A percentile compares a stretch with the other conserved stretches of the same genome.
phyloP scores from a whole-genome alignment of 345 rosid genomes.

The Gossypium ekmanianum region DNA sequence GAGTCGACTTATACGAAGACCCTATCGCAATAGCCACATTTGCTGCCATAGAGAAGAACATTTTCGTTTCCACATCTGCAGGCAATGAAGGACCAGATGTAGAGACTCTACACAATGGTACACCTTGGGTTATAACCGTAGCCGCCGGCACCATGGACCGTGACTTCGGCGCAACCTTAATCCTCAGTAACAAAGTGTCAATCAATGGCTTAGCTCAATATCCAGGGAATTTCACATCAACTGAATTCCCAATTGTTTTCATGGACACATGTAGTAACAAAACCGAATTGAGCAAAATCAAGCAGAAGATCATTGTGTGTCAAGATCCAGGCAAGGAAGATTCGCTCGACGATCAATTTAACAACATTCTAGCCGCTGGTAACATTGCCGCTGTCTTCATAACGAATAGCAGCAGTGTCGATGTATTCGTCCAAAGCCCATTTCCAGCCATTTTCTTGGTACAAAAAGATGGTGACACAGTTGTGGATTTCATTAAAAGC shows the following conservation, averaged over 20 bases:
- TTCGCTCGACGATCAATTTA: background rate
- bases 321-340: slow-evolving; percentile 1
- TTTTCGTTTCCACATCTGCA: background rate
- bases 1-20: background rate
- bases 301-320: background rate
- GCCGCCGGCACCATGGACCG: background rate
- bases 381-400: background rate
- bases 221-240: background rate
- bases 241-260: background rate
- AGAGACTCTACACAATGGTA: background rate
- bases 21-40: slow-evolving; percentile 1
- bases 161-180: background rate
- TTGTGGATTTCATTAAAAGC: background rate
- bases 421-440: background rate
- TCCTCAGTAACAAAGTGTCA: background rate
- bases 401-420: background rate
- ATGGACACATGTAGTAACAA: background rate
- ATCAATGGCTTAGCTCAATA: background rate
- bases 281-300: background rate
- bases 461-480: background rate
- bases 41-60: background rate
- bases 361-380: background rate
- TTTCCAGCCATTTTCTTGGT: background rate
- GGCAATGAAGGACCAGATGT: background rate
- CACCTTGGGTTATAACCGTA: background rate